Evolutionary conservation across 1,284 basidiomycete genomes (phyloP).

Genomic region (Neonothopanus nambi): DNA sequence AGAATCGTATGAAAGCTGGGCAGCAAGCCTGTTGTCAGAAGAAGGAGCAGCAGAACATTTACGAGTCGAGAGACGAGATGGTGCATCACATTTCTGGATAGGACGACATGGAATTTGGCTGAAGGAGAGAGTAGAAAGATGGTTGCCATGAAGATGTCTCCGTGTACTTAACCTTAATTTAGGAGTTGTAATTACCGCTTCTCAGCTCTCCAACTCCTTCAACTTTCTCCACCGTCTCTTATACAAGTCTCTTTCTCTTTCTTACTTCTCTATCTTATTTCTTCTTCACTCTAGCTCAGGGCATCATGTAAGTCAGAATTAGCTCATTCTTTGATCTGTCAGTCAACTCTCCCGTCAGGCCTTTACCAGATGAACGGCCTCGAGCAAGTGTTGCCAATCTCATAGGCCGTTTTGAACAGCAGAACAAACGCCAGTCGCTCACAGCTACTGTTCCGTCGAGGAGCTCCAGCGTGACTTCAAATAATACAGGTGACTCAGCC

Average conservation of each 20-base stretch:
- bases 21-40: conserved; percentile 32
- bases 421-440: conserved; percentile 61
- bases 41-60: conserved; percentile 22
- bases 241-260: not conserved
- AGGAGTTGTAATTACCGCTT: not conserved
- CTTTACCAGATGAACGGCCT: conserved; percentile 79
- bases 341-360: conserved; percentile 44
- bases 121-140: not conserved
- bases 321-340: not conserved
- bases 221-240: not conserved
- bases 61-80: conserved; percentile 26
- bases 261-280: not conserved
- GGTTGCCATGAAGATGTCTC: not conserved
- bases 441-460: conserved; percentile 37
- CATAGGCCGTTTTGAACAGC: conserved; percentile 79
- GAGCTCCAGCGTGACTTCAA: conserved; percentile 63
- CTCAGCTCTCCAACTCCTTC: not conserved
- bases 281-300: not conserved
- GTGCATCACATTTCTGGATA: conserved; percentile 19
- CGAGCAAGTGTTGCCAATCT: conserved; percentile 80
- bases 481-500: conserved; percentile 58
- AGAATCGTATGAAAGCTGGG: conserved; percentile 59
- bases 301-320: conserved; percentile 3
- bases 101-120: conserved; percentile 4
- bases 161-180: not conserved